Evolutionary conservation across 495 filamentous ascomycete species (phyloP), one percentile per base, ranked within the genome.

Genomic region (Rostrohypoxylon terebratum): DNA sequence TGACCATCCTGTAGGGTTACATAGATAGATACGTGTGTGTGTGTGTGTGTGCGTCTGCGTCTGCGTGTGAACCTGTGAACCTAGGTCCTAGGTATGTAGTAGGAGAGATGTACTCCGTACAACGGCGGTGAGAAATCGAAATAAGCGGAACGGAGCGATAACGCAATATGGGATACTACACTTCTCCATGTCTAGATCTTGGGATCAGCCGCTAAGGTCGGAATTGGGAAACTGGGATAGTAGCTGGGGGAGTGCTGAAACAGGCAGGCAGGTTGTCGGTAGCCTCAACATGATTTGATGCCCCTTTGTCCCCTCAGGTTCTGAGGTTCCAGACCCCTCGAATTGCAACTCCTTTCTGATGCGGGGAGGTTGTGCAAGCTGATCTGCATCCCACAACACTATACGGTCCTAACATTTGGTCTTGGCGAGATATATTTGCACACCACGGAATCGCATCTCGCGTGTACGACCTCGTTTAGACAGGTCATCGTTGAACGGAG

Each of bases 121-220:
- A 69, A 73, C 61, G 33, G 71, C 71, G 71, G 71, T 69, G 71
- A 70, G 66, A 63, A 66, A 55, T 60, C 14, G 62, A 74, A 68
- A 59, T 58, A 53, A 69, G 62, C 62, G 62, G 71, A 66, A 74
- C 63, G 71, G 61, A 51, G 50, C 48, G 71, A 74, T 74, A 74
- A 74, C 71, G 71, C 71, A 70, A 74, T 74, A 74, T 67, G 66
- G 62, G 51, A 70, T 59, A 69, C 33, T 59, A 59, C 71, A 67
- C 67, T 70, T 63, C 66, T 62, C 66, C 71, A 74, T 74, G 71
- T 47, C 71, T 66, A 74, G 71, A 70, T 66, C 71, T 67, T 70
- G 66, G 71, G 71, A 74, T 74, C 71, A 61, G 63, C 71, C 62
- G 63, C 66, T 53, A 66, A 45, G 50, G 67, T 64, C 45, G 71